phyloP scores from a whole-genome alignment of 177 flowering plant genomes.

The Tripterygium wilfordii region DNA sequence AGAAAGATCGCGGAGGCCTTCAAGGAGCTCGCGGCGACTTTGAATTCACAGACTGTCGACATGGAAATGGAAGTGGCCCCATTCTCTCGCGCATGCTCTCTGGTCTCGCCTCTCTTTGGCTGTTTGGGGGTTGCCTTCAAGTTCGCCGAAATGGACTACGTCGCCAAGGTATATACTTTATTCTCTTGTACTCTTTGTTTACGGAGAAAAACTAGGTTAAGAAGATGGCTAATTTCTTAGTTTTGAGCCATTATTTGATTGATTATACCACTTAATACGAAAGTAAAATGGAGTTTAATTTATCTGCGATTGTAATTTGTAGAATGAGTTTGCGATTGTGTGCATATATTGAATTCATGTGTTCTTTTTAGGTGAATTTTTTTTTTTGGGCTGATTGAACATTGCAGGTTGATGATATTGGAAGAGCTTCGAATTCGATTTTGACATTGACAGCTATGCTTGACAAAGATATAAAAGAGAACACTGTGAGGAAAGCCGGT shows the following conservation, averaged over 20 bases:
- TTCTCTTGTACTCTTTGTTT: background rate
- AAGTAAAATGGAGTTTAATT: too few species aligned
- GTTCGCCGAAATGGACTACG: constrained; percentile 94
- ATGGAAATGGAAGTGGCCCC: constrained; percentile 51
- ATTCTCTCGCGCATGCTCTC: constrained; percentile 78
- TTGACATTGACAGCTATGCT: constrained; percentile 51
- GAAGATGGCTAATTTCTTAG: too few species aligned
- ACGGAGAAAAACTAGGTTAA: background rate
- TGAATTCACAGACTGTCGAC: constrained; percentile 25
- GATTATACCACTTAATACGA: too few species aligned
- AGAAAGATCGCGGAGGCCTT: constrained; percentile 53
- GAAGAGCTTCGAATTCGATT: too few species aligned
- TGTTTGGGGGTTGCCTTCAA: constrained; percentile 91
- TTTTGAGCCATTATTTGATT: too few species aligned
- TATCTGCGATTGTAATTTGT: too few species aligned
- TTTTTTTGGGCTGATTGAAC: too few species aligned
- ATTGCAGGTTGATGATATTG: too few species aligned
- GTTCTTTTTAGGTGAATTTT: too few species aligned
- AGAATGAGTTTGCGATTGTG: too few species aligned
- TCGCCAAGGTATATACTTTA: constrained; percentile 57
- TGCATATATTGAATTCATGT: too few species aligned
- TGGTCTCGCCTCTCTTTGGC: constrained; percentile 88
- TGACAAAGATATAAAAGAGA: constrained; percentile 54
- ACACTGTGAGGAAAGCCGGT: constrained; percentile 57
- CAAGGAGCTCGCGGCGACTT: constrained; percentile 41